phyloP scores from a whole-genome alignment of 129 eudicot genomes.

The Centrapalus pauciflorus region DNA sequence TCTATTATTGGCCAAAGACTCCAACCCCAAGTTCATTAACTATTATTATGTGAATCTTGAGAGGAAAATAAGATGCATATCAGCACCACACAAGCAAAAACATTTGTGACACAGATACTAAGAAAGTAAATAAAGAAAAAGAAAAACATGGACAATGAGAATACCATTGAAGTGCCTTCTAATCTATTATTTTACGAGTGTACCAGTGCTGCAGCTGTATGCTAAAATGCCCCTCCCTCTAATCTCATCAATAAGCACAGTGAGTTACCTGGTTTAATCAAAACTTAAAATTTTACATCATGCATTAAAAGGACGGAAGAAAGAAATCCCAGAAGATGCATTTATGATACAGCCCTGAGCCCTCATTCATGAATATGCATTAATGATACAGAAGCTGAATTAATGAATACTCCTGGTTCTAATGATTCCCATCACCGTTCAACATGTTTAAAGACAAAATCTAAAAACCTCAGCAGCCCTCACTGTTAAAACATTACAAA shows the following conservation, averaged over 20 bases:
- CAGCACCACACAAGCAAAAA: neutral
- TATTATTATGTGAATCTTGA: constrained; percentile 5
- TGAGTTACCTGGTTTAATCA: neutral
- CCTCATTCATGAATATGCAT: neutral
- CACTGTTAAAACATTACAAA: neutral
- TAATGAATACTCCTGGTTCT: neutral
- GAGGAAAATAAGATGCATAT: constrained; percentile 9
- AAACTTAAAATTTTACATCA: neutral
- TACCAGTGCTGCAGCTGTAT: neutral
- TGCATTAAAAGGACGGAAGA: neutral
- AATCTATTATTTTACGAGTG: neutral
- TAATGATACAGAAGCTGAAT: neutral
- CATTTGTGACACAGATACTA: neutral
- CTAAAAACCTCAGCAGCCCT: neutral
- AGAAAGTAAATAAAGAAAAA: neutral
- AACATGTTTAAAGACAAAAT: neutral
- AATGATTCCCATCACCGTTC: neutral
- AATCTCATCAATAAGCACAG: neutral
- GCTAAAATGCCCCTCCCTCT: neutral
- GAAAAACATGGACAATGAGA: neutral
- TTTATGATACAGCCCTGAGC: neutral
- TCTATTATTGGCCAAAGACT: neutral
- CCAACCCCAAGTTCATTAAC: neutral
- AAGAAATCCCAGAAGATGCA: neutral
- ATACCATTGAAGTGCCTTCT: neutral